Base-by-base conservation (phyloP, 495 filamentous ascomycete genomes). In the Oleoguttula mirabilis region DNA sequence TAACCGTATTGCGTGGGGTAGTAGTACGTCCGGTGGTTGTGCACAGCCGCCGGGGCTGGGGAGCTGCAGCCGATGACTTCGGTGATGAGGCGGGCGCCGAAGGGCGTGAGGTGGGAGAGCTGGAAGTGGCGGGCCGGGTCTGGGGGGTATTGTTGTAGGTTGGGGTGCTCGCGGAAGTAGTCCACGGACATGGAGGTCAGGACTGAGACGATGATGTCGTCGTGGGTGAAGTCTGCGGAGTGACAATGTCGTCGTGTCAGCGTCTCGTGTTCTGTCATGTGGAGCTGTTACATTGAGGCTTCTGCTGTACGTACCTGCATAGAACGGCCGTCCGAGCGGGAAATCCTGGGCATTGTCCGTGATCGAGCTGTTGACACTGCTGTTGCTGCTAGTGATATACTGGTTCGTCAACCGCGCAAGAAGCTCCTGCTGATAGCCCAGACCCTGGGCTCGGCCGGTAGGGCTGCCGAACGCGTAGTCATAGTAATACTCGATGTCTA, bases 161-260 rank as follows among this genome's bases (percentile, higher is more conserved):
- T 49, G 16, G 62, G 60, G 0, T 56, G 48, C 3, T 62, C 54
- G 4, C 45, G 48, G 45, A 66, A 56, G 41, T 66, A 65, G 47
- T 66, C 63, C 1, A 66, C n/a, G 3, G 59, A 61, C 41, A 66
- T 46, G 11, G 68, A 66, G 0, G 62, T 69, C 2, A 72, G 54
- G 21, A 60, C 60, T 21, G 64, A 62, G 35, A 69, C 52, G 24
- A 69, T 66, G 32, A 68, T 66, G 30, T 68, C 62, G 48, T 71
- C 67, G 47, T 69, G 67, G 12, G 60, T 60, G 46, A 68, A 64
- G 42, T 71, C 67, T 4, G 63, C 64, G n/a, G n/a, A n/a, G n/a
- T n/a, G n/a, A n/a, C n/a, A n/a, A n/a, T n/a, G n/a, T n/a, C n/a
- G n/a, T n/a, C n/a, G n/a, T n/a, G n/a, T n/a, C n/a, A n/a, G n/a